A percentile compares a stretch with the other conserved stretches of the same genome.
These are phyloP conservation scores for Aureobasidium sp. DNA, from an alignment of 2,329 filamentous ascomycete species.

Conservation along the genomic window DNA sequence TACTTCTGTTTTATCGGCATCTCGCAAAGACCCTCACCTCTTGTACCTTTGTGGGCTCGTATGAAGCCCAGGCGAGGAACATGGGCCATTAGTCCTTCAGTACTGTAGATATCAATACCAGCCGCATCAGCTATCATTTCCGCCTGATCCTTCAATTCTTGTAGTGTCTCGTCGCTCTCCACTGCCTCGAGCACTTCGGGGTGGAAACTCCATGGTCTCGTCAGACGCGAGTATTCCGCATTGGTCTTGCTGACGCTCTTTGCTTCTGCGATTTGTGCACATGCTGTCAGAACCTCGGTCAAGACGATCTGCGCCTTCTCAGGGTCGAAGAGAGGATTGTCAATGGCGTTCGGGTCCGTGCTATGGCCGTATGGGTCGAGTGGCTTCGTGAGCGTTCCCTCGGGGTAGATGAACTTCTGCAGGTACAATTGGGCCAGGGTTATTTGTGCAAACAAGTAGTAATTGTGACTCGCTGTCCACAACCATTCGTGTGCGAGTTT, in stretches of 20 bases:
- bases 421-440: conserved; percentile 19
- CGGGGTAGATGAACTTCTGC: conserved; percentile 15
- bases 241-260: background rate
- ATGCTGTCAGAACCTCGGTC: background rate
- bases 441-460: conserved; percentile 24
- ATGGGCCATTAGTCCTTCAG: conserved; percentile 5
- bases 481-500: conserved; percentile 24
- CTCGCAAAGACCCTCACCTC: background rate
- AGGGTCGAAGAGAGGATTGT: conserved; percentile 20
- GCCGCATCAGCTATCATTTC: conserved; percentile 22
- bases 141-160: conserved; percentile 19
- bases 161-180: conserved; percentile 2
- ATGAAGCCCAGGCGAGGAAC: conserved; percentile 16
- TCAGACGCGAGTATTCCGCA: background rate
- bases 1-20: background rate
- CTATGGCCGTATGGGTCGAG: conserved; percentile 17
- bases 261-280: background rate
- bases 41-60: conserved; percentile 17
- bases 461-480: conserved; percentile 13
- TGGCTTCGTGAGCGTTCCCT: background rate
- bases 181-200: background rate
- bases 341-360: conserved; percentile 17
- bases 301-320: conserved; percentile 14
- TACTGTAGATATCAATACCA: conserved; percentile 22
- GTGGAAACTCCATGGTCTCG: background rate